phyloP scores from a whole-genome alignment of 805 yeast species.

The Saccharomycopsis sp. region DNA sequence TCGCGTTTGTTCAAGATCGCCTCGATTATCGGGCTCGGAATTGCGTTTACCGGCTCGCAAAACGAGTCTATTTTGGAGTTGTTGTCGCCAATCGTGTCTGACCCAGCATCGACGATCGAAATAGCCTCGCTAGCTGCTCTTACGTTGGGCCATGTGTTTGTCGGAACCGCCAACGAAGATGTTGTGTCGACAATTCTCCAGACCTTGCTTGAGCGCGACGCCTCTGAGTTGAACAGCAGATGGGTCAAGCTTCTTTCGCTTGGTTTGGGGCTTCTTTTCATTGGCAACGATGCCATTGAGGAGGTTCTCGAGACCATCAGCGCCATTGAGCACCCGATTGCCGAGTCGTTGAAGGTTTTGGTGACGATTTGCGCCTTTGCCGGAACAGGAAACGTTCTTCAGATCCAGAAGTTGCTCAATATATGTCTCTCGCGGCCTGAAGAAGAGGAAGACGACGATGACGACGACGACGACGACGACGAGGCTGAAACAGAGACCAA shows the following conservation, averaged over 20 bases:
- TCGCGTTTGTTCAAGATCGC: slow-evolving; percentile 63
- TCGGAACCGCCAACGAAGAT: slow-evolving; percentile 94
- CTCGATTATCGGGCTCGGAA: slow-evolving; percentile 85
- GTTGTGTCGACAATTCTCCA: slow-evolving; percentile 88
- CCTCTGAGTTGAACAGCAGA: slow-evolving; percentile 68
- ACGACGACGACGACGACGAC: slow-evolving; percentile 33
- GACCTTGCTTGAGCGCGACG: slow-evolving; percentile 80
- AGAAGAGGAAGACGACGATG: slow-evolving; percentile 39
- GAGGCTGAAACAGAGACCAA: slow-evolving; percentile 25
- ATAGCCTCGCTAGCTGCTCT: slow-evolving; percentile 80
- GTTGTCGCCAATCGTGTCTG: slow-evolving; percentile 76
- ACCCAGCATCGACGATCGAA: slow-evolving; percentile 67
- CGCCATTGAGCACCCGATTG: slow-evolving; percentile 93
- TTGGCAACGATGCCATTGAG: slow-evolving; percentile 92
- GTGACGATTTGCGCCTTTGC: slow-evolving; percentile 93
- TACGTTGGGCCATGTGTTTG: slow-evolving; percentile 89
- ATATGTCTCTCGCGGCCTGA: slow-evolving; percentile 20
- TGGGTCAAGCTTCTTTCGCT: slow-evolving; percentile 88
- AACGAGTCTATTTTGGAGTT: slow-evolving; percentile 76
- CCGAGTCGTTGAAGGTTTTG: slow-evolving; percentile 80
- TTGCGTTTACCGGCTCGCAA: slow-evolving; percentile 91
- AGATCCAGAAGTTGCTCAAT: slow-evolving; percentile 84
- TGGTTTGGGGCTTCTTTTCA: slow-evolving; percentile 84
- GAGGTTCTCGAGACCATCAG: slow-evolving; percentile 90
- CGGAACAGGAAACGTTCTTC: slow-evolving; percentile 95